Evolutionary conservation across 768 basidiomycete species (phyloP), one percentile per base, ranked within the genome.

Genomic region (Lactifluus piperatus): DNA sequence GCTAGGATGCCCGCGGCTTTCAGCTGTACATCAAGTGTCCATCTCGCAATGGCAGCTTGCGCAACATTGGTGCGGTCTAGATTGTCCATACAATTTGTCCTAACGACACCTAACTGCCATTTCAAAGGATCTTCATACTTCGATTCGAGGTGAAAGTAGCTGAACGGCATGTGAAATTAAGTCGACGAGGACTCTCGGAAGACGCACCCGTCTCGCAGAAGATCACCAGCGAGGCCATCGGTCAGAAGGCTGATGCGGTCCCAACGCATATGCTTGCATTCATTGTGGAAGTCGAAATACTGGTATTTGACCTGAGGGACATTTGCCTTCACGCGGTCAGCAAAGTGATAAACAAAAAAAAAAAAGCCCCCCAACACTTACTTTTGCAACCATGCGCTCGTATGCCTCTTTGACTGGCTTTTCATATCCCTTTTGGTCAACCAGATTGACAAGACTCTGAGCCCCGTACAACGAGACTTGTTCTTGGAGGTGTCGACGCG

Each of bases 31-130:
- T 83, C 86, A 46, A 98, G 76, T 1, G 81, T 85, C 81, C 85
- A 89, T 70, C 89, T 92, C 16, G 89, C 97, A 50, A 98, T 71
- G 13, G 94, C 82, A 18, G 91, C 87, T 71, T 99, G 97, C 5
- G 93, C 88, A 44, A 99, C 95, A 71, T 98, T 98, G 47, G 97
- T 99, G 51, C 97, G 82, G 69, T 99, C 97, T 58, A 97, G 76
- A 67, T 86, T 88, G 71, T 97, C 95, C 97, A 97, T 97, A 72
- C 97, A 98, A 70, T 98, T 99, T 8, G 94, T 94, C 46, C 97
- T 82, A 44, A 97, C 83, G 48, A 82, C 79, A 20, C 94, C 94
- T 22, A 68, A 76, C 68, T 99, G 97, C 36, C 78, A 71, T 57
- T 74, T 77, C 24, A 82, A 71, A 0, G 83, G 81, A 27, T 75